These are phyloP conservation scores for Forsythia suspensa DNA, from an alignment of 257 asterid genomes.

Conservation along the genomic window DNA sequence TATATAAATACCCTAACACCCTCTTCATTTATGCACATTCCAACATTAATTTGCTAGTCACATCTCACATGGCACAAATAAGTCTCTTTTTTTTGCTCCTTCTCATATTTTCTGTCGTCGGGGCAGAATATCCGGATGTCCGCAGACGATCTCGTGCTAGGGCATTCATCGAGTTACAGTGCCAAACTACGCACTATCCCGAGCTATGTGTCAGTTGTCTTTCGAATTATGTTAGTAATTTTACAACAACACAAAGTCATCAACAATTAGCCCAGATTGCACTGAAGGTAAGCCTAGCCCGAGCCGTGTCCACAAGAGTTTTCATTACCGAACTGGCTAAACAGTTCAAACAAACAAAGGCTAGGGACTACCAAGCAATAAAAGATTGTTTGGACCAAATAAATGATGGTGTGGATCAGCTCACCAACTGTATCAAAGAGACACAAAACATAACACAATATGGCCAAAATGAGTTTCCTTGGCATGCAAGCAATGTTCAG, in stretches of 20 bases:
- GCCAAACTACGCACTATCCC: constrained; percentile 22
- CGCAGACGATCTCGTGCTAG: constrained; percentile 17
- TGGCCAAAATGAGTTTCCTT: constrained; percentile 34
- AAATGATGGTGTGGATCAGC: constrained; percentile 47
- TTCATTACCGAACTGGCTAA: constrained; percentile 28
- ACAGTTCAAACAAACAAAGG: constrained; percentile 25
- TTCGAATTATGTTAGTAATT: constrained; percentile 11
- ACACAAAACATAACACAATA: constrained; percentile 36
- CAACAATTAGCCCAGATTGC: constrained; percentile 26
- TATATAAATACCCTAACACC: not conserved
- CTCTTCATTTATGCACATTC: constrained; percentile 2
- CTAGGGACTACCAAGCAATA: constrained; percentile 22
- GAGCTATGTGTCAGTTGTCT: constrained; percentile 16
- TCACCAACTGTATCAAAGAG: constrained; percentile 37
- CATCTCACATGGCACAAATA: constrained; percentile 19
- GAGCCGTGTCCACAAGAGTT: constrained; percentile 24
- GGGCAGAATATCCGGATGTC: not conserved
- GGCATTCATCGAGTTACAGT: constrained; percentile 31
- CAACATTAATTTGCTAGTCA: not conserved
- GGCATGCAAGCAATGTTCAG: constrained; percentile 57
- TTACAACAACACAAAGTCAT: constrained; percentile 20
- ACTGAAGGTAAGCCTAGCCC: constrained; percentile 19
- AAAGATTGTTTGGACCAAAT: constrained; percentile 39
- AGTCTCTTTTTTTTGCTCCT: constrained; percentile 10
- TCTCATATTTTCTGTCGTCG: constrained; percentile 11